Evolutionary conservation across 176 grass and related monocot species (phyloP).

Genomic region (Phoenix dactylifera): DNA sequence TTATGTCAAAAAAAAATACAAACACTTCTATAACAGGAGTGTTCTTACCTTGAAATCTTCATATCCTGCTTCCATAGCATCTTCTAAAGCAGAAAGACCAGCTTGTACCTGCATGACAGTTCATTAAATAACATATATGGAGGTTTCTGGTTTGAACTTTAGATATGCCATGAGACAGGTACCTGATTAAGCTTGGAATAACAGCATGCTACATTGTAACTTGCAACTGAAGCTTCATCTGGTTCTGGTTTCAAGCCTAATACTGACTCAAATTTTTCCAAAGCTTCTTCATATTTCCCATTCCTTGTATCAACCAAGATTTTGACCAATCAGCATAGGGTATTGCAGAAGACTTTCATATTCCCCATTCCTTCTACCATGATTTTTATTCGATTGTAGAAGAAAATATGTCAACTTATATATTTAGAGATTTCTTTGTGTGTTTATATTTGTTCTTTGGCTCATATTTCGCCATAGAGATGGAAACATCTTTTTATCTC

Average conservation of each 20-base stretch:
- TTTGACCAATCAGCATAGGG: too few species aligned
- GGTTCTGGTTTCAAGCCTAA: slow-evolving; percentile 68
- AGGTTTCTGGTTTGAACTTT: background rate
- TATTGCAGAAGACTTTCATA: too few species aligned
- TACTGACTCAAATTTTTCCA: slow-evolving; percentile 94
- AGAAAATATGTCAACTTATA: too few species aligned
- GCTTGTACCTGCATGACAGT: slow-evolving; percentile 47
- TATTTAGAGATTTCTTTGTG: too few species aligned
- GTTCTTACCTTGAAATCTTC: slow-evolving; percentile 90
- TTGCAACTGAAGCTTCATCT: slow-evolving; percentile 57
- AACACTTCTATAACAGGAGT: background rate
- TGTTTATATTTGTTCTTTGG: too few species aligned
- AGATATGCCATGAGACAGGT: background rate
- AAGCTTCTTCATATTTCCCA: slow-evolving; percentile 74
- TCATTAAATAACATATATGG: slow-evolving; percentile 3
- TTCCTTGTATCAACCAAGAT: slow-evolving; percentile 24
- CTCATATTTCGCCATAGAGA: too few species aligned
- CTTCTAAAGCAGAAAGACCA: slow-evolving; percentile 75
- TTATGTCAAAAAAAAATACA: too few species aligned
- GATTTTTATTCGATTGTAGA: too few species aligned
- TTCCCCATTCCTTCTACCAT: too few species aligned
- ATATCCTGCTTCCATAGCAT: slow-evolving; percentile 69
- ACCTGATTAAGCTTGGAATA: slow-evolving; percentile 92
- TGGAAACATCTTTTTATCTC: too few species aligned
- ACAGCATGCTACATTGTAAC: slow-evolving; percentile 94